Evolutionary conservation across 441 rosid genomes (phyloP), one percentile per base, ranked within the genome.

Genomic region (Lepidium campestre): DNA sequence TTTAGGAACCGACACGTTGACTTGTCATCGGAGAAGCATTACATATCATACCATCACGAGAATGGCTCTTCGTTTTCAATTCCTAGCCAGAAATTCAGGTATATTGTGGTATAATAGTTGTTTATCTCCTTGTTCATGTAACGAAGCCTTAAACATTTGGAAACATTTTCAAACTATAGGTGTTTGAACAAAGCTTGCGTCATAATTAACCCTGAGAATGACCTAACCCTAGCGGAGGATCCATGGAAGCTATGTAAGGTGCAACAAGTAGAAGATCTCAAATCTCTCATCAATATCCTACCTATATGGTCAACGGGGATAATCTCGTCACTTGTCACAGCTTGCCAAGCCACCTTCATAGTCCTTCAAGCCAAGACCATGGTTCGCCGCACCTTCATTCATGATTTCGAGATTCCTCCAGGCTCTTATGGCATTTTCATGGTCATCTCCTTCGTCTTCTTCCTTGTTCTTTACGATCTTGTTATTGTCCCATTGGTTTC

Each of bases 291-390:
- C 63, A 81, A 34, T 55, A 65, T 85, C 37, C 54, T 79, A 19
- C 90, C 87, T 1, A 63, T 87, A 2, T 87, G 94, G 87, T 86
- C 92, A 0, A 65, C 91, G 2, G 89, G 89, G 34, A 75, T 87
- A 54, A 76, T 89, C 20, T 14, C 69, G 39, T 18, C 78, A 25
- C 70, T 63, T 40, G 65, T 81, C 8, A 72, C 67, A 4, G 1
- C 62, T 11, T 27, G 29, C 34, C 91, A 83, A 76, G 25, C 18
- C 54, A 72, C 89, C 8, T 75, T 87, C 58, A n/a, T 39, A 50
- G 82, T 78, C 13, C 76, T 87, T 44, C 82, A 84, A 46, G 86
- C 83, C 12, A 47, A 68, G 31, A 70, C 83, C 60, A 84, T 87
- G 92, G 85, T 86, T 73, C 72, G 90, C 14, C 86, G 70, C 47